Conservation (phyloP, 257 asterid genomes). For the Solanum peruvianum region DNA sequence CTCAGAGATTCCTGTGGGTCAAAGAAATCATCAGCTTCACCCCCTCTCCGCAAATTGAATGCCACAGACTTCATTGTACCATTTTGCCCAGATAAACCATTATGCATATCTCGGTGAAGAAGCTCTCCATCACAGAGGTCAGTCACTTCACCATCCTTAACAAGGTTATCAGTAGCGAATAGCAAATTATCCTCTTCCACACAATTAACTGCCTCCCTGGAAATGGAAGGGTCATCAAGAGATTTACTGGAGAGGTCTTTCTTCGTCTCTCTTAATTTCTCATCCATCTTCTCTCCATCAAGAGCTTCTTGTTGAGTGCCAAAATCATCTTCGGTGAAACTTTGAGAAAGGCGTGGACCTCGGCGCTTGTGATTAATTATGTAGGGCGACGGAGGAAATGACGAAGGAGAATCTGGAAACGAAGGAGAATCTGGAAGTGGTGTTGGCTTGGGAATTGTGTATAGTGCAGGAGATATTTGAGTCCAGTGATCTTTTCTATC, state of each 20-base stretch:
- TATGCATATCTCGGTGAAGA: conserved; percentile 9
- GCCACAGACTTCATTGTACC: conserved; percentile 15
- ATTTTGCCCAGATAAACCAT: conserved; percentile 22
- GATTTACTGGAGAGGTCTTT: conserved; percentile 9
- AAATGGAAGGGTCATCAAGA: conserved; percentile 18
- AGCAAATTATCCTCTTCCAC: conserved; percentile 3
- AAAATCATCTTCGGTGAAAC: conserved; percentile 67
- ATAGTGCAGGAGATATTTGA: conserved; percentile 77
- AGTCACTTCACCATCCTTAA: conserved; percentile 14
- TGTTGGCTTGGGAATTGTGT: conserved; percentile 76
- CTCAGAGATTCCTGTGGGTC: conserved; percentile 54
- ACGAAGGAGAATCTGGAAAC: conserved; percentile 76
- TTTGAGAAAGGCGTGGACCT: conserved; percentile 83
- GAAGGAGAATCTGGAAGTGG: conserved; percentile 92
- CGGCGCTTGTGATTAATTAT: conserved; percentile 82
- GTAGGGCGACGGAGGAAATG: conserved; percentile 85
- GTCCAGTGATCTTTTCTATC: conserved; percentile 63
- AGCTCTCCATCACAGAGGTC: conserved; percentile 9
- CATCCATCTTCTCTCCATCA: conserved; percentile 29
- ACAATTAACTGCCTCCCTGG: conserved; percentile 10
- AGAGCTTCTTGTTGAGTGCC: conserved; percentile 14
- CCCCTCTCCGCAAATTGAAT: conserved; percentile 28
- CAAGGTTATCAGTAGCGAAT: conserved; percentile 10
- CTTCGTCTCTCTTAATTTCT: conserved; percentile 14
- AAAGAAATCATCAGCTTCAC: conserved; percentile 44